Conservation (phyloP, 441 rosid genomes). For the Brassica hybrid region DNA sequence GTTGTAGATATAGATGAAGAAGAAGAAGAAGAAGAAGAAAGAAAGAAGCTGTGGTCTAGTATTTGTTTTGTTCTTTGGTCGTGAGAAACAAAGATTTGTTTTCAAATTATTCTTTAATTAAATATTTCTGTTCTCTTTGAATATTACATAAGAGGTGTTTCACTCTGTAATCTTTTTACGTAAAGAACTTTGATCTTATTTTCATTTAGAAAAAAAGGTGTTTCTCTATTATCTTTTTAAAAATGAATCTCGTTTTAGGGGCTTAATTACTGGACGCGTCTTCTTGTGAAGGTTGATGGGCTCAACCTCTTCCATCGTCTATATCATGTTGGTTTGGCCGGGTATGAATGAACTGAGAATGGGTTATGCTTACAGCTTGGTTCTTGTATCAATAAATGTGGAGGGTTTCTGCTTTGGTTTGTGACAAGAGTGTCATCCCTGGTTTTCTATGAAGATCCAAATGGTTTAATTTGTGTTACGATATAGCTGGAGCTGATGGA, state of each 20-base stretch:
- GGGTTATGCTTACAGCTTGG: neutral
- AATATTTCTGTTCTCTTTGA: conserved; percentile 36
- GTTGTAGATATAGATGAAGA: conserved; percentile 65
- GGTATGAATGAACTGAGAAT: no score
- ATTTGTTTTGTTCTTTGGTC: conserved; percentile 51
- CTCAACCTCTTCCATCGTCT: no score
- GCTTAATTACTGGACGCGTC: no score
- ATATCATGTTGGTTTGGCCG: no score
- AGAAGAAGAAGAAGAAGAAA: conserved; percentile 25
- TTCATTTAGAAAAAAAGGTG: neutral
- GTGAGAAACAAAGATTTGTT: conserved; percentile 24
- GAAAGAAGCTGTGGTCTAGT: conserved; percentile 24
- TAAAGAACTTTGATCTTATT: conserved; percentile 11
- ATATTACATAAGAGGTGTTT: conserved; percentile 27
- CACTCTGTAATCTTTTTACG: conserved; percentile 28
- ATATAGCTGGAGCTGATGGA: neutral
- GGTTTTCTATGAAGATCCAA: neutral
- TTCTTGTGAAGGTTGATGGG: no score
- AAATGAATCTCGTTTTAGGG: no score
- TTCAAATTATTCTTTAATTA: conserved; percentile 67
- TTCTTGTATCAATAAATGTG: neutral
- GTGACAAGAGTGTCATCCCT: neutral
- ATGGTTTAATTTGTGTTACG: neutral
- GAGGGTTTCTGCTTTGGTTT: neutral
- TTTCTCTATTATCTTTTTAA: neutral